Base-by-base conservation (phyloP, 805 yeast genomes). In the Schizosaccharomyces osmophilus region DNA sequence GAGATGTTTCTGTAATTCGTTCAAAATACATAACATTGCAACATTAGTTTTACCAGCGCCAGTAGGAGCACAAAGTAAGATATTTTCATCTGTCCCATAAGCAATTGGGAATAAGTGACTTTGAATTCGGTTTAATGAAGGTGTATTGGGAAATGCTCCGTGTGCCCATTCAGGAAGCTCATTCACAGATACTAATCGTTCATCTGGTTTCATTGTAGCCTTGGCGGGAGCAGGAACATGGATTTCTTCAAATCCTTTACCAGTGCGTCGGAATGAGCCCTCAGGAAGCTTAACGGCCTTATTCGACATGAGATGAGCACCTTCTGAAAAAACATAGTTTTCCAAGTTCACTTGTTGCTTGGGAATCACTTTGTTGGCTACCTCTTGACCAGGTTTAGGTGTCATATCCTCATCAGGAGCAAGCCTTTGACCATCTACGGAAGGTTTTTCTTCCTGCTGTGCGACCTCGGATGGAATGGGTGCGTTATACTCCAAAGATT, bases 21-120 rank as follows among this genome's bases (percentile, higher is more conserved):
- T 73, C n/a, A 89, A 73, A 4, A 86, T 77, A 0, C 95, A 75
- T 58, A 93, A 72, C 82, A 93, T 80, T 0, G 99, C 99, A 36
- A 93, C 95, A 69, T 93, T 93, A 26, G 98, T 90, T 70, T 90
- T 90, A 73, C 98, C 98, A 2, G 96, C 96, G 74, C 98, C 98
- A 0, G 98, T 90, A 5, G 98, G 98, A 0, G 98, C 97, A 77
- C 97, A 90, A 66, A 90, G 74, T 19, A 90, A 73, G 48, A 93
- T 69, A 67, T 89, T 90, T 4, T 77, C 76, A 68, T 86, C 93
- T 1, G 79, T 72, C 3, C 76, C 67, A 65, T 90, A 86, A 0
- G 95, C 96, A n/a, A 74, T 68, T 1, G 93, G 93, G 65, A 72
- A 87, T 0, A 89, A 87, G 64, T 79, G 79, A 0, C 95, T 85